A percentile compares a stretch with the other conserved stretches of the same genome.
phyloP scores from a whole-genome alignment of 1,284 basidiomycete genomes.

The Paramarasmius palmivorus region DNA sequence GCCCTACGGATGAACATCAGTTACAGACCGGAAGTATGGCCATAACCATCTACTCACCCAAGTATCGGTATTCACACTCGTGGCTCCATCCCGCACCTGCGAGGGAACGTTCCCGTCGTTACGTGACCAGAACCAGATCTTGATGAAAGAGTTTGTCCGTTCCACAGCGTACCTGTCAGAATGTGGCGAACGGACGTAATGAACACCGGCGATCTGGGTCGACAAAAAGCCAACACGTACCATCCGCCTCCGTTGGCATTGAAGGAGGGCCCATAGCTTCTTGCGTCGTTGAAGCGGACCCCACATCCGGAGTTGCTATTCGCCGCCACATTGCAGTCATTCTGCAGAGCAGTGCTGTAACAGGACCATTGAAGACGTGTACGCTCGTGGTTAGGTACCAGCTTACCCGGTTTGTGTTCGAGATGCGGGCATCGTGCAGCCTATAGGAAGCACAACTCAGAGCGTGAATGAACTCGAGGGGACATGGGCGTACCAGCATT shows the following conservation, averaged over 20 bases:
- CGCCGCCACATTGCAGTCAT: conserved; percentile 56
- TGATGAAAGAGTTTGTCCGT: conserved; percentile 48
- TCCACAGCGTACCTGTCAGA: conserved; percentile 51
- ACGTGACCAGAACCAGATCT: conserved; percentile 63
- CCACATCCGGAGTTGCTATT: conserved; percentile 67
- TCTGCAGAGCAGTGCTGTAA: conserved; percentile 33
- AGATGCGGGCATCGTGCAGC: conserved; percentile 59
- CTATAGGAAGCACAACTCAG: conserved; percentile 24
- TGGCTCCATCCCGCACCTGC: conserved; percentile 41
- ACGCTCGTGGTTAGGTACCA: conserved; percentile 17
- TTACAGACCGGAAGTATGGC: background rate
- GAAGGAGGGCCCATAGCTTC: conserved; percentile 62
- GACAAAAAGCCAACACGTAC: conserved; percentile 24
- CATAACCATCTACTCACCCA: conserved; percentile 39
- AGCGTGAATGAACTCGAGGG: background rate
- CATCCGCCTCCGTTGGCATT: conserved; percentile 68
- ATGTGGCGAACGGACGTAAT: no score
- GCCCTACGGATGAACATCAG: conserved; percentile 35
- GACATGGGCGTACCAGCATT: conserved; percentile 34
- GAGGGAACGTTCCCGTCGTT: conserved; percentile 40
- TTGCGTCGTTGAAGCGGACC: conserved; percentile 42
- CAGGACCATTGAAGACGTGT: background rate
- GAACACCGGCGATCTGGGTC: background rate
- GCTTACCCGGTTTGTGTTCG: conserved; percentile 51
- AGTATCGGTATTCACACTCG: conserved; percentile 41